phyloP scores from a whole-genome alignment of 2,329 filamentous ascomycete genomes.

The Penicillium sp. region DNA sequence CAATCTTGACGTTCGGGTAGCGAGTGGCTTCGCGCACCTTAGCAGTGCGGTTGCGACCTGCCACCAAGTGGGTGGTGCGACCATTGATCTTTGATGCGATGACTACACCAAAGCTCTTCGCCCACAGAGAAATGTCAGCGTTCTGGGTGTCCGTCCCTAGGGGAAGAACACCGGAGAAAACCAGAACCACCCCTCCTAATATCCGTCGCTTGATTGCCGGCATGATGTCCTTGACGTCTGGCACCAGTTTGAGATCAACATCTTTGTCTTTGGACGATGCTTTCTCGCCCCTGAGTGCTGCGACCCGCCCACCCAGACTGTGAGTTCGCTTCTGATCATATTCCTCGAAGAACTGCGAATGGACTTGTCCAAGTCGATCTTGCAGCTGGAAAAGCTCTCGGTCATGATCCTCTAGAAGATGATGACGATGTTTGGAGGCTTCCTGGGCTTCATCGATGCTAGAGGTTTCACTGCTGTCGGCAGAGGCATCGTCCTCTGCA shows the following conservation, averaged over 20 bases:
- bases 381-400: constrained; percentile 75
- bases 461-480: constrained; percentile 50
- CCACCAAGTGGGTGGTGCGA: constrained; percentile 52
- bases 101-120: constrained; percentile 75
- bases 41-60: constrained; percentile 68
- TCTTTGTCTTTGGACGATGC: constrained; percentile 41
- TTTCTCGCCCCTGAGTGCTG: constrained; percentile 52
- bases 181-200: constrained; percentile 71
- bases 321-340: constrained; percentile 61
- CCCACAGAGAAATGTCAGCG: constrained; percentile 85
- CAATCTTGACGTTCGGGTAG: constrained; percentile 80
- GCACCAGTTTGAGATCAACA: constrained; percentile 61
- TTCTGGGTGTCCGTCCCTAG: constrained; percentile 73
- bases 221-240: constrained; percentile 83
- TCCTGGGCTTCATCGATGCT: constrained; percentile 44
- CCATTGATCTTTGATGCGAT: constrained; percentile 48
- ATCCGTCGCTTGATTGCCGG: constrained; percentile 74
- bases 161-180: constrained; percentile 87
- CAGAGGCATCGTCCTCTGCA: constrained; percentile 67
- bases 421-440: constrained; percentile 59
- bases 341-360: constrained; percentile 75
- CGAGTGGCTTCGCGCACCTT: constrained; percentile 86
- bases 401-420: constrained; percentile 84
- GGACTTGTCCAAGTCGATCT: constrained; percentile 70
- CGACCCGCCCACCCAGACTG: constrained; percentile 47